phyloP scores from a whole-genome alignment of 805 yeast species.

The Tetrapisispora namnaoensis region DNA sequence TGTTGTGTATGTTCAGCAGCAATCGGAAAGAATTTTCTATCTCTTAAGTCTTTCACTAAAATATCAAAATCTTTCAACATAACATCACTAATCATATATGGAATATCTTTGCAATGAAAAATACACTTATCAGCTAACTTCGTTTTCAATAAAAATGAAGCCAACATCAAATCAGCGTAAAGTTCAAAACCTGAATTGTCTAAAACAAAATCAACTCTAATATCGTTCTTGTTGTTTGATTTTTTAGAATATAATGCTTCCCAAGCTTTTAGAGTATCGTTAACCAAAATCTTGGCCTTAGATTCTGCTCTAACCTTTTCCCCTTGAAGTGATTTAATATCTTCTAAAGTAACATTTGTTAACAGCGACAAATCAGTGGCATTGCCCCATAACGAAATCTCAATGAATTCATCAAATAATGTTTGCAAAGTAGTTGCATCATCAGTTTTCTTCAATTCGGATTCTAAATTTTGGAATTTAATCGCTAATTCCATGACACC shows the following conservation, averaged over 20 bases:
- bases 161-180: conserved; percentile 68
- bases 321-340: conserved; percentile 85
- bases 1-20: conserved; percentile 17
- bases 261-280: conserved; percentile 71
- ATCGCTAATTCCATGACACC: conserved; percentile 79
- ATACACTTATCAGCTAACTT: conserved; percentile 54
- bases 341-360: conserved; percentile 82
- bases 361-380: conserved; percentile 89
- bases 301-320: conserved; percentile 75
- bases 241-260: conserved; percentile 24
- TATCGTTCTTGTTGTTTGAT: conserved; percentile 16
- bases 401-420: conserved; percentile 73
- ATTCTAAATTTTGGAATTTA: conserved; percentile 40
- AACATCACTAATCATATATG: conserved; percentile 98
- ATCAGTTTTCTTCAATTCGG: conserved; percentile 17
- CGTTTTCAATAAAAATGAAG: conserved; percentile 60
- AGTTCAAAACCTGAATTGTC: conserved; percentile 96
- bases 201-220: conserved; percentile 69
- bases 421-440: conserved; percentile 39
- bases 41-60: conserved; percentile 46
- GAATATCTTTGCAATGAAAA: conserved; percentile 81
- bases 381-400: conserved; percentile 94
- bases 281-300: conserved; percentile 65
- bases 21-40: conserved; percentile 40
- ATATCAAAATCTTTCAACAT: conserved; percentile 68